Conservation (phyloP, 2,329 filamentous ascomycete species). For the Dactylellina leptospora region DNA sequence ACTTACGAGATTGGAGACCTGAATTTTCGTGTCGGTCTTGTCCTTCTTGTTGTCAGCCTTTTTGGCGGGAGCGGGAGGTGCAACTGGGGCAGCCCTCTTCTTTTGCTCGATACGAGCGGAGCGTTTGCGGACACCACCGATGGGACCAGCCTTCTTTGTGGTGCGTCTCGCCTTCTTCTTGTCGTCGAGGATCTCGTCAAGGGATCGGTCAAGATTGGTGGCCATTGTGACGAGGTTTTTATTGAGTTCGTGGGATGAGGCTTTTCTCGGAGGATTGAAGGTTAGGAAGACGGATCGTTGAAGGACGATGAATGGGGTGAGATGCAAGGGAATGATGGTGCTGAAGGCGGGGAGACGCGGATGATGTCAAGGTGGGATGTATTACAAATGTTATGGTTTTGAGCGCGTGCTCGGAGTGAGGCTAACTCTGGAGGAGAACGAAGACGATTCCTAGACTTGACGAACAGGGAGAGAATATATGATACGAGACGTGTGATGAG, state of each 20-base stretch:
- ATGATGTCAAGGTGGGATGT: conserved; percentile 24
- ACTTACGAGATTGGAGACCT: conserved; percentile 97
- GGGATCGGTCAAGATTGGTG: conserved; percentile 94
- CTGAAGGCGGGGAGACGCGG: conserved; percentile 1
- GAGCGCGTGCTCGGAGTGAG: conserved; percentile 43
- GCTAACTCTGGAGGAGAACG: conserved; percentile 22
- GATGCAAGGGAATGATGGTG: not conserved
- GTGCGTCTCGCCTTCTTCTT: conserved; percentile 59
- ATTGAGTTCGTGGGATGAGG: not conserved
- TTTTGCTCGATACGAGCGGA: conserved; percentile 56
- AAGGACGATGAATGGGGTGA: not conserved
- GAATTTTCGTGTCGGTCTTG: conserved; percentile 90
- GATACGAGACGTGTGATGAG: conserved; percentile 3
- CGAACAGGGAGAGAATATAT: conserved; percentile 1
- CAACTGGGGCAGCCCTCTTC: conserved; percentile 56
- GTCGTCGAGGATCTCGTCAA: conserved; percentile 94
- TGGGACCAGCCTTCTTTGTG: conserved; percentile 68
- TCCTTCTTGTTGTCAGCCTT: conserved; percentile 68
- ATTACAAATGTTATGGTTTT: conserved; percentile 23
- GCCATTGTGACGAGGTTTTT: conserved; percentile 72
- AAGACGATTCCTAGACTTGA: not conserved
- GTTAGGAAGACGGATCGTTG: conserved; percentile 31
- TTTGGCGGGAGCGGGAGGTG: conserved; percentile 69
- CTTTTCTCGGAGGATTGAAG: conserved; percentile 23
- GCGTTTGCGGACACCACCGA: conserved; percentile 68